A percentile compares a stretch with the other conserved stretches of the same genome.
Conservation (phyloP, 768 basidiomycete genomes). For the Russula sp. region DNA sequence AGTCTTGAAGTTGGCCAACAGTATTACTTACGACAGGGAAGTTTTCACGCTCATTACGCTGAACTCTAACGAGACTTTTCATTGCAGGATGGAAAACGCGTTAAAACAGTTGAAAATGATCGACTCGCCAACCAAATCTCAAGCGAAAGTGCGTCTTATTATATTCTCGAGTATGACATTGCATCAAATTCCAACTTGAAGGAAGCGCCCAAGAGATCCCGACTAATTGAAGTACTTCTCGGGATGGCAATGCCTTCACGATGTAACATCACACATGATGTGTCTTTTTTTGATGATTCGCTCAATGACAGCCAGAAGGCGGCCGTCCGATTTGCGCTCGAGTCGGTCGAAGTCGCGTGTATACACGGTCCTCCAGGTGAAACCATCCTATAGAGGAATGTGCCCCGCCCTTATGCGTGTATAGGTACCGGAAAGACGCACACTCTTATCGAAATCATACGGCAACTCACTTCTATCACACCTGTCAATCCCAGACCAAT, state of each 20-base stretch:
- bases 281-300: constrained; percentile 69
- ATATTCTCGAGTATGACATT: background rate
- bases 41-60: background rate
- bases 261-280: constrained; percentile 37
- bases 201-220: constrained; percentile 41
- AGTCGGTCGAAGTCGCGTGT: constrained; percentile 78
- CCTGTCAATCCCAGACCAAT: constrained; percentile 49
- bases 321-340: constrained; percentile 81
- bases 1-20: constrained; percentile 87
- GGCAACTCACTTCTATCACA: constrained; percentile 62
- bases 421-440: constrained; percentile 92
- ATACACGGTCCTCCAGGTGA: constrained; percentile 97
- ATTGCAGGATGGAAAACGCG: constrained; percentile 78
- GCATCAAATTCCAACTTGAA: background rate
- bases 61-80: background rate
- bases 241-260: constrained; percentile 55
- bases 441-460: constrained; percentile 90
- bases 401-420: background rate
- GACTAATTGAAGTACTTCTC: constrained; percentile 66
- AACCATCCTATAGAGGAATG: background rate
- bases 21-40: constrained; percentile 84
- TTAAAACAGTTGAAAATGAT: constrained; percentile 57
- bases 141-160: constrained; percentile 14
- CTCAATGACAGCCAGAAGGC: constrained; percentile 83
- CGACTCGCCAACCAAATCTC: constrained; percentile 27